Percentiles rank a stretch among this genome's conserved stretches.
phyloP scores from a whole-genome alignment of 2,329 filamentous ascomycete species.

The Hypoxylon sp. region DNA sequence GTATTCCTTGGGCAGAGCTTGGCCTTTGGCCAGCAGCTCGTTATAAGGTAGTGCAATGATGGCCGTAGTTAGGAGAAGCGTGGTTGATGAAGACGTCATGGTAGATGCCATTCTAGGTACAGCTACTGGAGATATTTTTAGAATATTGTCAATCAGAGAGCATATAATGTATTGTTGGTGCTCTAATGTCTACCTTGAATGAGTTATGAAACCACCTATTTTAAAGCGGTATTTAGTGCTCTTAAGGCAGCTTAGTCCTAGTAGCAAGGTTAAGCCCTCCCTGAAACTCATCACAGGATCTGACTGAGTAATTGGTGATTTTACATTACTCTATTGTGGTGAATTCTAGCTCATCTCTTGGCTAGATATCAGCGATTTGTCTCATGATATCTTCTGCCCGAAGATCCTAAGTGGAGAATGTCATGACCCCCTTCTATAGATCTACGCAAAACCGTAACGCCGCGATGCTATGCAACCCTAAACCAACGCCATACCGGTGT shows the following conservation, averaged over 20 bases:
- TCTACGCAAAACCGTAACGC: conserved; percentile 47
- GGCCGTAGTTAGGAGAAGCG: neutral
- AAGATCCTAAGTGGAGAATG: conserved; percentile 42
- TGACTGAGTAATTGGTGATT: neutral
- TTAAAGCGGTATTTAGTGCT: neutral
- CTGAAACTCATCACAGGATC: neutral
- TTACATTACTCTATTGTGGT: conserved; percentile 18
- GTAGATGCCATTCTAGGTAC: neutral
- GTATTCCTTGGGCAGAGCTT: conserved; percentile 7
- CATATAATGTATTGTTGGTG: neutral
- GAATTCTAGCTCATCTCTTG: conserved; percentile 12
- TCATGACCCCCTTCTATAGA: conserved; percentile 35
- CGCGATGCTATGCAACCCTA: conserved; percentile 50
- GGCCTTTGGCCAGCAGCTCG: conserved; percentile 10
- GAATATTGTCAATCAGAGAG: neutral
- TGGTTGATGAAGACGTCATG: neutral
- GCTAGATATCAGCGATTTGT: neutral
- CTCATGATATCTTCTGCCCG: conserved; percentile 19
- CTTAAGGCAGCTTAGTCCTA: too few species aligned
- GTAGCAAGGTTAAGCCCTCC: neutral
- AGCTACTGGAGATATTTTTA: neutral
- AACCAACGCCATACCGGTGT: conserved; percentile 47
- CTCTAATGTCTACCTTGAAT: too few species aligned
- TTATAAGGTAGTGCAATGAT: neutral
- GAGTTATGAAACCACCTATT: neutral